These are phyloP conservation scores for Nitzschia palea DNA, from an alignment of 108 stramenopile species.

Conservation along the genomic window DNA sequence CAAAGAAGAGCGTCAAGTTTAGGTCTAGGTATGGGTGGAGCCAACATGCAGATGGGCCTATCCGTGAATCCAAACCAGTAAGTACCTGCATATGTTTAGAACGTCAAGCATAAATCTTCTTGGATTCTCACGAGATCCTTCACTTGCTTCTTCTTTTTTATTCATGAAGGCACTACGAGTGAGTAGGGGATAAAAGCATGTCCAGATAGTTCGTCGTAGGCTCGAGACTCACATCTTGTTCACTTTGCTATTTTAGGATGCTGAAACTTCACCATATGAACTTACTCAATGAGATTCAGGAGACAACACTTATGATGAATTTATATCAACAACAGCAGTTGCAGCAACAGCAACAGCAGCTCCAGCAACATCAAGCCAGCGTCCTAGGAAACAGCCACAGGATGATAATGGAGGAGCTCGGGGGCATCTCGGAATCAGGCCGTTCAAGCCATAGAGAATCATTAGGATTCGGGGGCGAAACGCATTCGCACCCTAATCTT, in stretches of 20 bases:
- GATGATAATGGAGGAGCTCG: not conserved
- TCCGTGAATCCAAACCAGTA: slow-evolving; percentile 66
- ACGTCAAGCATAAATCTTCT: not conserved
- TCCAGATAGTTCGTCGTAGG: not conserved
- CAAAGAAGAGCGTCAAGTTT: slow-evolving; percentile 54
- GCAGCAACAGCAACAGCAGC: slow-evolving; percentile 69
- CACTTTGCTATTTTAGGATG: slow-evolving; percentile 69
- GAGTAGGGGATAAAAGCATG: slow-evolving; percentile 16
- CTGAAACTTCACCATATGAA: slow-evolving; percentile 93
- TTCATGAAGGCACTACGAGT: slow-evolving; percentile 37
- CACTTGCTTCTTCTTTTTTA: not conserved
- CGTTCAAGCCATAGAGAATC: not conserved
- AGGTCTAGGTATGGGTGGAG: slow-evolving; percentile 49
- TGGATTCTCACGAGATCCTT: not conserved
- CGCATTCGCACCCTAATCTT: too few species aligned
- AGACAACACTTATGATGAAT: slow-evolving; percentile 93
- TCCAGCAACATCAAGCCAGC: slow-evolving; percentile 45
- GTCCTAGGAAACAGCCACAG: slow-evolving; percentile 5
- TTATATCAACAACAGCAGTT: slow-evolving; percentile 69
- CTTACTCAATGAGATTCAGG: slow-evolving; percentile 89
- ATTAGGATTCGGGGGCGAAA: not conserved
- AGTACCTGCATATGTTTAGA: slow-evolving; percentile 5
- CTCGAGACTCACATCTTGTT: not conserved
- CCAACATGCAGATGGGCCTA: slow-evolving; percentile 45
- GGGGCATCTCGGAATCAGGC: too few species aligned